Conservation (phyloP, 495 filamentous ascomycete species). For the Penicillium pulvis region DNA sequence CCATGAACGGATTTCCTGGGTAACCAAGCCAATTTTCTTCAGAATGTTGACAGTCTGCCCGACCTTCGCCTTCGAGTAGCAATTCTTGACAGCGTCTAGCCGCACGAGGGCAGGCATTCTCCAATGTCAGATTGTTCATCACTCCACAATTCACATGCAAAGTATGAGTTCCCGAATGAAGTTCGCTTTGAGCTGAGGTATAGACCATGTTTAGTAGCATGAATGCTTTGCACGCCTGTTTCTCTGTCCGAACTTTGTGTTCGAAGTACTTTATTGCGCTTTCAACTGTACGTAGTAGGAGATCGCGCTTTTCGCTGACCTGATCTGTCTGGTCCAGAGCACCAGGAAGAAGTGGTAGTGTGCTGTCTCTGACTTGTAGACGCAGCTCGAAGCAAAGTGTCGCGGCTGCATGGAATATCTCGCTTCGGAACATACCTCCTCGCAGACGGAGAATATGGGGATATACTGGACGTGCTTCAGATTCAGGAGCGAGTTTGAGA, state of each 20-base stretch:
- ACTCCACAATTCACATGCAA: not conserved
- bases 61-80: not conserved
- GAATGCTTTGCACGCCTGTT: constrained; percentile 10
- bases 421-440: constrained; percentile 16
- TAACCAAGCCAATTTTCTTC: constrained; percentile 7
- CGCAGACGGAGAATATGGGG: constrained; percentile 1
- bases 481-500: not conserved
- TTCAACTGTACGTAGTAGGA: constrained; percentile 7
- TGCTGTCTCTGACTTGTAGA: constrained; percentile 9
- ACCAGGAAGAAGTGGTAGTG: not conserved
- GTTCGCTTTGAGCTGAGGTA: not conserved
- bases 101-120: not conserved
- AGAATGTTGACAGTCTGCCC: constrained; percentile 2
- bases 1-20: constrained; percentile 1
- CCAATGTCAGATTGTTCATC: not conserved
- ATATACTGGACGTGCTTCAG: not conserved
- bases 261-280: constrained; percentile 15
- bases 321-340: not conserved
- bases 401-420: constrained; percentile 16
- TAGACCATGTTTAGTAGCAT: constrained; percentile 12
- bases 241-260: constrained; percentile 14
- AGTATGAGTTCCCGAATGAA: not conserved
- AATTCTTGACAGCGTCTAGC: constrained; percentile 1
- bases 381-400: constrained; percentile 18
- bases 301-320: not conserved